Conservation (phyloP, 1,139 yeast species). For the Debaryomyces subglobosus region DNA sequence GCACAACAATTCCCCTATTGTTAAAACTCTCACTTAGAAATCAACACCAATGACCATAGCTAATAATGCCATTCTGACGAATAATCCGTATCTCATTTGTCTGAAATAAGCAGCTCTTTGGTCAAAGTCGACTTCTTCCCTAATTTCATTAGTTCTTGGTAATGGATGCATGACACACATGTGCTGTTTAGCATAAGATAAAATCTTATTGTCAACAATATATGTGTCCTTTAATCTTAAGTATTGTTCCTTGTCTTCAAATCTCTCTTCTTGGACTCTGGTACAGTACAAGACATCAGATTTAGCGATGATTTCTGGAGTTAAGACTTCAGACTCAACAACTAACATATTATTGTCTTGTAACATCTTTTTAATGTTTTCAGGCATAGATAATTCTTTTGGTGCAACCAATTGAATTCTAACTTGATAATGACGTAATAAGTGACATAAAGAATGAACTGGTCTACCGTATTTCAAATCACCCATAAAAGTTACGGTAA, state of each 20-base stretch:
- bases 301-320: conserved; percentile 80
- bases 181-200: conserved; percentile 92
- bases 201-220: conserved; percentile 88
- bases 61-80: conserved; percentile 96
- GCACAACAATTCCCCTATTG: conserved; percentile 17
- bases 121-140: conserved; percentile 98
- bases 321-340: conserved; percentile 72
- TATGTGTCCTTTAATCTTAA: conserved; percentile 89
- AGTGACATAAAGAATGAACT: conserved; percentile 92
- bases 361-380: conserved; percentile 67
- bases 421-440: conserved; percentile 90
- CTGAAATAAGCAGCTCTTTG: conserved; percentile 99
- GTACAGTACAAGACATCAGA: conserved; percentile 98
- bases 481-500: conserved; percentile 98
- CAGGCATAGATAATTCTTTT: conserved; percentile 82
- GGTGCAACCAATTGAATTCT: conserved; percentile 93
- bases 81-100: conserved; percentile 98
- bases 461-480: conserved; percentile 98
- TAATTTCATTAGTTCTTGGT: conserved; percentile 95
- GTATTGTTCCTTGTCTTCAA: conserved; percentile 73
- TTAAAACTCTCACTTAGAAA: conserved; percentile 28
- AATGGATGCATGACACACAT: conserved; percentile 99
- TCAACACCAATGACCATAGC: conserved; percentile 97
- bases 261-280: conserved; percentile 97
- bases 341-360: conserved; percentile 67